Evolutionary conservation across 495 filamentous ascomycete genomes (phyloP).

Genomic region (Bryoglossum gracile): DNA sequence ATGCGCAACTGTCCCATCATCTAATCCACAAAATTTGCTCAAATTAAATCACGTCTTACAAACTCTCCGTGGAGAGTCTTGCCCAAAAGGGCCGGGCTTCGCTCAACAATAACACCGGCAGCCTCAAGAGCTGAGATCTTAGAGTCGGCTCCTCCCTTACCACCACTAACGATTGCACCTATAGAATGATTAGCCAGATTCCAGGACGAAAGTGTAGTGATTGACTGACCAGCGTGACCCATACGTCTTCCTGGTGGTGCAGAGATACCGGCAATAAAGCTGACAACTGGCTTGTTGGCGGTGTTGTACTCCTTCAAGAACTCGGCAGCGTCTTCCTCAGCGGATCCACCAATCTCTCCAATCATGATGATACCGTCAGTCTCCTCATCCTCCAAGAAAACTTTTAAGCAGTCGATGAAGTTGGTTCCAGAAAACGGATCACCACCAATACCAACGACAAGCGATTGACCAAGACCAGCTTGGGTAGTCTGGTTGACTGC

Average conservation of each 20-base stretch:
- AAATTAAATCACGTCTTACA: constrained; percentile 91
- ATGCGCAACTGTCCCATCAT: constrained; percentile 16
- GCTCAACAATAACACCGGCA: constrained; percentile 93
- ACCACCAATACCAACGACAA: constrained; percentile 97
- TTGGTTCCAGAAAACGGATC: constrained; percentile 98
- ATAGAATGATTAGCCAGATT: background rate
- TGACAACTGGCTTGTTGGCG: constrained; percentile 89
- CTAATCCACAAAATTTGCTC: constrained; percentile 30
- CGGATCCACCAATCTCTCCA: constrained; percentile 95
- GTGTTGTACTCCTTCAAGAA: constrained; percentile 90
- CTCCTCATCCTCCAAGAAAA: constrained; percentile 93
- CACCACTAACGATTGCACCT: constrained; percentile 91
- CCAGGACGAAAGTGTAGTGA: background rate
- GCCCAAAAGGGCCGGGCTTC: constrained; percentile 83
- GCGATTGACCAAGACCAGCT: constrained; percentile 92
- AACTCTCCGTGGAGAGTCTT: constrained; percentile 93
- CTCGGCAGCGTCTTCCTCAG: constrained; percentile 96
- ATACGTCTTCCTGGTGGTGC: constrained; percentile 94
- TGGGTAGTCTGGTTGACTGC: constrained; percentile 99
- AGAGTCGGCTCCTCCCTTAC: constrained; percentile 93
- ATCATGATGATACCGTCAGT: constrained; percentile 99
- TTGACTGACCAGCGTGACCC: constrained; percentile 76
- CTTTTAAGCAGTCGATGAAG: constrained; percentile 97
- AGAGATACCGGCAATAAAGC: constrained; percentile 97
- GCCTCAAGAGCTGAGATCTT: constrained; percentile 93